Evolutionary conservation across 768 basidiomycete genomes (phyloP), one percentile per base, ranked within the genome.

Genomic region (Suillus placidus): DNA sequence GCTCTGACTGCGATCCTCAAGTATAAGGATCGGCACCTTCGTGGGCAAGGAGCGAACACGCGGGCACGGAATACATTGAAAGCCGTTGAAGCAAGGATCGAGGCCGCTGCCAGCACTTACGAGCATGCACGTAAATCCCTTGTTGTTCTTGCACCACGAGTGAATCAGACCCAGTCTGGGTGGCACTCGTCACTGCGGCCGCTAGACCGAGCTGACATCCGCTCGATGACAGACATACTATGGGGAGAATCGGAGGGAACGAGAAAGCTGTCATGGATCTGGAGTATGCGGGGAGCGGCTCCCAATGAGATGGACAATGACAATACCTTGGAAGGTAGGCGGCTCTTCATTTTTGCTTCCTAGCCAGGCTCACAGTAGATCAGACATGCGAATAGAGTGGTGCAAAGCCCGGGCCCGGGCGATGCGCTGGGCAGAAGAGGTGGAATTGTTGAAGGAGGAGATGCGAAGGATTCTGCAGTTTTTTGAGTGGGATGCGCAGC

Each of bases 131-230:
- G n/a, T 16, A 64, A 37, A 13, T 23, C 35, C 7, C 12, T 67
- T 1, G 4, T 38, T 0, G 20, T 16, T 4, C 60, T 67, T 12
- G 34, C 51, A 3, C 42, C 37, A 6, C 7, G 14, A 12, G 30
- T 65, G 23, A 38, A 56, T 9, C 32, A 65, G 30, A 61, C 20
- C 2, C 40, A 63, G 16, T 52, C 7, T 0, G 20, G 18, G 14
- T 67, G 58, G 54, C 10, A 56, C 10, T 5, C 60, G 0, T 20
- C 60, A 12, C 54, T 65, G 18, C 35, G 32, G 1, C 55, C 49
- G 0, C 58, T 68, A 30, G 45, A 55, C 13, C 4, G 30, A 23
- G 43, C 42, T 20, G 64, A 70, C 2, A 35, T 70, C 18, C 16
- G 5, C 18, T 35, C 30, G 1, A 47, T 70, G 35, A 38, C 43